Evolutionary conservation across 176 grass and related monocot genomes (phyloP), one percentile per base, ranked within the genome.

Genomic region (Alloteropsis semialata): DNA sequence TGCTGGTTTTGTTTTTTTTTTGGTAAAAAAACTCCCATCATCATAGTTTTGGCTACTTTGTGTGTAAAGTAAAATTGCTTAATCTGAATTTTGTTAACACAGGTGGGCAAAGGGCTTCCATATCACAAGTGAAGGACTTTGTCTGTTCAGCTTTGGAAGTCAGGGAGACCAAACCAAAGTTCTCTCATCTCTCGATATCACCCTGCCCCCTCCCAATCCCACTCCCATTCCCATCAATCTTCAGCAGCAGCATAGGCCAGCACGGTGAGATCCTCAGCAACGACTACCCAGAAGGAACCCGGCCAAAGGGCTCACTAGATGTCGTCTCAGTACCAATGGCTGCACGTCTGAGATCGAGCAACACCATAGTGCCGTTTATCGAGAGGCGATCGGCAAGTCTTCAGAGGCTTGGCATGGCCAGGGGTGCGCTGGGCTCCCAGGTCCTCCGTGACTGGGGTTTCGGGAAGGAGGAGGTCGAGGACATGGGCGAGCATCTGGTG

Each of bases 191-290:
- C 44, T 90, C 96, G 3, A 79, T 85, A 19, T 89, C 93, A 30
- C 80, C 76, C 8, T 91, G 85, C 80, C 93, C 96, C 0, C 84
- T 96, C 12, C 89, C 91, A 17, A 88, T 99, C 32, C 96, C 93
- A 0, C 89, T 99, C n/a, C 91, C 96, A 0, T 96, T 99, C 83
- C 96, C 96, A 2, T 89, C 87, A 0, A 96, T 99, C 22, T 99
- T 96, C 84, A 56, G 60, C 22, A 82, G 80, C 79, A 74, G 33
- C 28, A 60, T 95, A 39, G 85, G 96, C 69, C 85, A 19, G 21
- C 96, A 59, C 1, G 96, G 96, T 1, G 93, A 99, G 79, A 79
- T 92, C 36, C 51, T 91, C 22, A 8, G n/a, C 5, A 17, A 74
- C 3, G 44, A 80, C 3, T 44, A 83, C 30, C 3, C 61, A 50